Base-by-base conservation (phyloP, 805 yeast species). In the Ogataea thermomethanolica region DNA sequence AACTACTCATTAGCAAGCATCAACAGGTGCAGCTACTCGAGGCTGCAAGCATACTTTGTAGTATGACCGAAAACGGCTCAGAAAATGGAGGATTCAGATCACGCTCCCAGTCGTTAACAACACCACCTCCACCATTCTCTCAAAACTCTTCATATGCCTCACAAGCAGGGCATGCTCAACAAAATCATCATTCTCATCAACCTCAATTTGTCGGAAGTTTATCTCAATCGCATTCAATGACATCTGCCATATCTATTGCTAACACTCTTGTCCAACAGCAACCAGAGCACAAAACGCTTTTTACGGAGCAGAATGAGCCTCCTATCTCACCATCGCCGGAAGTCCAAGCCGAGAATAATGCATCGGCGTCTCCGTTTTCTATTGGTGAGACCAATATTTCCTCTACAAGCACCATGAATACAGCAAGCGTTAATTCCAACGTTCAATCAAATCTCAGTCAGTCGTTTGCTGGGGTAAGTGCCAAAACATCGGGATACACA, bases 11-110 rank as follows among this genome's bases (percentile, higher is more conserved):
- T 26, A 81, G 87, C n/a, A 85, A 85, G 61, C 95, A 85, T 62
- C 95, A 85, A 61, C 95, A 85, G 59, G 95, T 86, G 11, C 95
- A 85, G 62, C 68, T 85, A 27, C 68, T 85, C 36, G 95, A 81
- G 55, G 87, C 86, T 23, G 88, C 87, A 5, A 76, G 84, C 37
- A 84, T 85, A 33, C 67, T 85, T 35, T 88, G 86, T 33, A 81
- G 85, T 13, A 79, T 84, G 87, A 81, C 71, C 44, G 84, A 78
- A 37, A 54, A 41, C 33, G 50, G 45, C 9, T 29, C 44, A 3
- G 49, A 45, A 12, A 39, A 34, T 25, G 26, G 39, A 13, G 51
- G 49, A 12, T 46, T 41, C 12, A 30, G 50, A 28, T 48, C 52
- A 7, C 37, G 50, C 29, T 45, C 53, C 4, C 46, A 43, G 10